Percentiles rank a stretch among this genome's conserved stretches.
Conservation (phyloP, 768 basidiomycete species). For the Psilocybe tampanensis region DNA sequence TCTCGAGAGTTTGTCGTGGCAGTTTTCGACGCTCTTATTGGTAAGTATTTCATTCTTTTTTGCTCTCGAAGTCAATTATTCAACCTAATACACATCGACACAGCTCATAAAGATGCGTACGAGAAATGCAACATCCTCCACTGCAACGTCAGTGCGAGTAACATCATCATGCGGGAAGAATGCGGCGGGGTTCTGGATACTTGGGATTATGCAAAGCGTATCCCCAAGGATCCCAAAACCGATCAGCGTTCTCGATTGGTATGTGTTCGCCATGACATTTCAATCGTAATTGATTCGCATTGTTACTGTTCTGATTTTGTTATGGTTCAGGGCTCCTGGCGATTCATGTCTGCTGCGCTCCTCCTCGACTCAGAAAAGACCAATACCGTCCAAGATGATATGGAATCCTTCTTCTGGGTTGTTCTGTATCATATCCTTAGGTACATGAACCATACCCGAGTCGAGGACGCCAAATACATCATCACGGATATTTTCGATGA, state of each 20-base stretch:
- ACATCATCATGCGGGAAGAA: not conserved
- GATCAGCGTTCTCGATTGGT: not conserved
- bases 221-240: not conserved
- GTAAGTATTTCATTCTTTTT: not conserved
- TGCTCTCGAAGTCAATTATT: not conserved
- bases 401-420: conserved; percentile 2
- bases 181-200: not conserved
- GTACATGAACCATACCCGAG: not conserved
- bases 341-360: not conserved
- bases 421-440: not conserved
- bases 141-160: not conserved
- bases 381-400: not conserved
- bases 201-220: not conserved
- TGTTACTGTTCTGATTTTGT: not conserved
- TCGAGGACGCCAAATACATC: too few species aligned
- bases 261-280: not conserved
- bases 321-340: not conserved
- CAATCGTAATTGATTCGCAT: not conserved
- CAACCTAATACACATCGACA: not conserved
- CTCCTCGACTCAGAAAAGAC: not conserved
- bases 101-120: not conserved
- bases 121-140: not conserved
- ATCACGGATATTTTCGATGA: not conserved
- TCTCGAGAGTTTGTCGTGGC: not conserved
- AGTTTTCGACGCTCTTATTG: not conserved